phyloP scores from a whole-genome alignment of 208 protist species.

The Lotmaria passim region DNA sequence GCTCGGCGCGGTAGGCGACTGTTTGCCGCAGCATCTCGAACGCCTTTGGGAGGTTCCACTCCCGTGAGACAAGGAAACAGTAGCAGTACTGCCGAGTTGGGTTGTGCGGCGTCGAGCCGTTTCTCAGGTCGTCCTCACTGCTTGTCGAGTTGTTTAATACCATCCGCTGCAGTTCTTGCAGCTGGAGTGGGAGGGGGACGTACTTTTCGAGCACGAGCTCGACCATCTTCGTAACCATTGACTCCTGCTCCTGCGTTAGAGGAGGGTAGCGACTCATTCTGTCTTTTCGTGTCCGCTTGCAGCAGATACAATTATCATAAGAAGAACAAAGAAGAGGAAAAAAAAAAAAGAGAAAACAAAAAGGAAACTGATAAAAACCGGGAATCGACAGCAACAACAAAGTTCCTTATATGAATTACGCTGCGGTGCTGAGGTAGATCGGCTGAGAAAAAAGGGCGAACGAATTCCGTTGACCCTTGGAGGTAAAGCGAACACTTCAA shows the following conservation, averaged over 20 bases:
- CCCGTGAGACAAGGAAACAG: slow-evolving; percentile 44
- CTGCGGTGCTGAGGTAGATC: no score
- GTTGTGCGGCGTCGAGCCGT: slow-evolving; percentile 17
- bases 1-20: slow-evolving; percentile 37
- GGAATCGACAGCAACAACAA: not conserved
- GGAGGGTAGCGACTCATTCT: slow-evolving; percentile 24
- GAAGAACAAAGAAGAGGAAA: not conserved
- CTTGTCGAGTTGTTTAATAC: not conserved
- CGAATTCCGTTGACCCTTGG: no score
- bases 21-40: slow-evolving; percentile 46
- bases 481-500: no score
- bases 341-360: slow-evolving; percentile 15
- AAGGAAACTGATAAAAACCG: not conserved
- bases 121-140: no score
- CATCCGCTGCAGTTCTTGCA: slow-evolving; percentile 1
- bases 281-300: not conserved
- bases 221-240: slow-evolving; percentile 48
- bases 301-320: not conserved
- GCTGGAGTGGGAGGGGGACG: slow-evolving; percentile 16
- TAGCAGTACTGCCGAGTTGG: slow-evolving; percentile 48
- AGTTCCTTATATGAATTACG: no score
- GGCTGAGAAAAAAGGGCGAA: no score
- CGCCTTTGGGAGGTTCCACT: slow-evolving; percentile 62
- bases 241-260: slow-evolving; percentile 45
- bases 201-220: slow-evolving; percentile 24